Base-by-base conservation (phyloP, 1,139 yeast genomes). In the Petasospora fabianii region DNA sequence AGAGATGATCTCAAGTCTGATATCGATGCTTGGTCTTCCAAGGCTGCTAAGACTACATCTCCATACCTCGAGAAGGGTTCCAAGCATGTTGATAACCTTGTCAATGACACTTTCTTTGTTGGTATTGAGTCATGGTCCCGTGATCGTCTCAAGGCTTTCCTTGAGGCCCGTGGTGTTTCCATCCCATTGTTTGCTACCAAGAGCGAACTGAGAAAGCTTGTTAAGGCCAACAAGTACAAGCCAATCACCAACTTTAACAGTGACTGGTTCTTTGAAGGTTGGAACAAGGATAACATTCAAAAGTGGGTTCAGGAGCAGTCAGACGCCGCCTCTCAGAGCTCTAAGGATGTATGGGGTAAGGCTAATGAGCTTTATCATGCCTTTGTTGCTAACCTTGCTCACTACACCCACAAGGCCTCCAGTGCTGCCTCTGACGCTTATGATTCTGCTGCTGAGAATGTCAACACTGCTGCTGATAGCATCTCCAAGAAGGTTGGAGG, bases 151-250 rank as follows among this genome's bases (percentile, higher is more conserved):
- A 68, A 65, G 53, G 66, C 70, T 24, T 80, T 73, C 55, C 62
- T 80, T 44, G 68, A 67, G 35, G 66, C 75, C 7, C 73, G 85
- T 47, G 74, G 73, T 20, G 62, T 77, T 24, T 55, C 64, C 13
- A 64, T 69, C 36, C 73, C 80, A 17, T 60, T 63, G 24, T 63
- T 69, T 39, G 62, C 75, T 15, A 66, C 76, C 27, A 69, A 68
- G 49, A 59, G 64, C 22, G 68, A 75, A 42, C 64, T 79, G 49
- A 58, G 72, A 32, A 65, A 71, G 24, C 59, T 73, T 31, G 83
- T 73, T 5, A 65, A 69, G 47, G 55, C 65, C 42, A 62, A 70
- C 57, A 69, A 69, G 53, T 62, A 67, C 51, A 62, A 62, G 34
- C 73, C 75, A 20, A 56, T 72, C 41, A 54, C 56, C 41, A 50